Evolutionary conservation across 306 rosid species (phyloP), one percentile per base, ranked within the genome.

Genomic region (Lotus japonicus): DNA sequence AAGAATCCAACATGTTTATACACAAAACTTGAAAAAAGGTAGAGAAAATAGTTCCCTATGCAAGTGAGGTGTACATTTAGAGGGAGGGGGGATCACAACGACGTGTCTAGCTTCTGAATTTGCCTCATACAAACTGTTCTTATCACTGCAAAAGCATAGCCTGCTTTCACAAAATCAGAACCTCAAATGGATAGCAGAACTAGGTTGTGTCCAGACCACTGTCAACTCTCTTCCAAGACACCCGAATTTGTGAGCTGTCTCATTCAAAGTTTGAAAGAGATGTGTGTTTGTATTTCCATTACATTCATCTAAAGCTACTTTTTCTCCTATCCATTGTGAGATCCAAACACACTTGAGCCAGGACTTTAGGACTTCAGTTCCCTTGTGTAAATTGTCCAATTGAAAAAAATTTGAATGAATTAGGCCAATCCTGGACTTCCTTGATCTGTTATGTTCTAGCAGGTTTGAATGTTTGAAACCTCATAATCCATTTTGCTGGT

Each of bases 371-470:
- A 44, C 45, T 42, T 71, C 39, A 23, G 35, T 60, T 57, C 31
- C 54, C 41, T 21, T 44, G 5, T 62, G 11, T 16, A 14, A 38
- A 57, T 51, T 48, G 18, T 46, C 43, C 45, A 58, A 42, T 3
- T n/a, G 28, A 75, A 36, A 26, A 26, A 26, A 26, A 21, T 49
- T 85, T 70, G 79, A 75, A 31, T 77, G 82, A 52, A 67, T 80
- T 60, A 73, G 54, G 51, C 66, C 56, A 51, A 84, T 80, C 39
- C 71, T 57, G 11, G 85, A 81, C 45, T 53, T 80, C 28, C 66
- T 82, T 14, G 86, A 81, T 83, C 82, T 77, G 77, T 80, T 83
- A 69, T 81, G 76, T 42, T 68, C 78, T 5, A 77, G 83, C 79
- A 80, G 64, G 73, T 58, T 68, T 5, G 81, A 82, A 83, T 64